Evolutionary conservation across 2,329 filamentous ascomycete genomes (phyloP).

Genomic region (Drechmeria coniospora): DNA sequence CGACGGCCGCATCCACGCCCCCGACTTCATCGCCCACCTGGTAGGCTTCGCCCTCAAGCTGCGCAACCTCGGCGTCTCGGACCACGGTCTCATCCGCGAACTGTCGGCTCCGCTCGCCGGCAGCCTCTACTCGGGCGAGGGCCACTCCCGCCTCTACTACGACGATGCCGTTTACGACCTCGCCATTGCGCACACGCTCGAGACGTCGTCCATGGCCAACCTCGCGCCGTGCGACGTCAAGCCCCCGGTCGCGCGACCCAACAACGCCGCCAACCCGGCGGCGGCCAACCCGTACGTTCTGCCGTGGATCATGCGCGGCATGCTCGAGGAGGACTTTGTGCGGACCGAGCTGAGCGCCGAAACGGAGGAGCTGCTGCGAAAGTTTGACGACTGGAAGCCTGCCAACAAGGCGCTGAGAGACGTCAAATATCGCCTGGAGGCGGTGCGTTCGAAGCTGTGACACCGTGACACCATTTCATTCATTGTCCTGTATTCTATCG

Average conservation of each 20-base stretch:
- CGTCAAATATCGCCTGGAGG: conserved; percentile 87
- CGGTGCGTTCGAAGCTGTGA: conserved; percentile 68
- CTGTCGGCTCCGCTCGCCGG: conserved; percentile 78
- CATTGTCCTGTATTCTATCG: conserved; percentile 2
- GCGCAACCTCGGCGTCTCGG: conserved; percentile 80
- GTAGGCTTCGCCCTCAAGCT: conserved; percentile 88
- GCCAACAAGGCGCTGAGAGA: conserved; percentile 83
- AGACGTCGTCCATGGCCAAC: conserved; percentile 44
- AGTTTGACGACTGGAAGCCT: conserved; percentile 92
- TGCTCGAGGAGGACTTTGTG: conserved; percentile 84
- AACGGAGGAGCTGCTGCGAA: conserved; percentile 59
- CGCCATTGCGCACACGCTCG: conserved; percentile 56
- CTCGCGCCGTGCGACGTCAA: conserved; percentile 15
- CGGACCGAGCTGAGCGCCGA: conserved; percentile 66
- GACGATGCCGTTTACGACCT: conserved; percentile 75
- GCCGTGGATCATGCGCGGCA: conserved; percentile 87
- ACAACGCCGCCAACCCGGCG: conserved; percentile 6
- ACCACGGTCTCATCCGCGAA: conserved; percentile 87
- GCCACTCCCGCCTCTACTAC: conserved; percentile 86
- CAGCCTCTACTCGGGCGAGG: conserved; percentile 80
- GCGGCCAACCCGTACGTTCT: conserved; percentile 67
- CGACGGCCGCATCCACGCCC: conserved; percentile 79
- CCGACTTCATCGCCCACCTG: conserved; percentile 85
- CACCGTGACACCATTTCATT: background rate
- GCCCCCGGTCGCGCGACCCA: conserved; percentile 7